Evolutionary conservation across 31 red algal genomes (phyloP).

Genomic region (Odonthalia washingtoniensis): DNA sequence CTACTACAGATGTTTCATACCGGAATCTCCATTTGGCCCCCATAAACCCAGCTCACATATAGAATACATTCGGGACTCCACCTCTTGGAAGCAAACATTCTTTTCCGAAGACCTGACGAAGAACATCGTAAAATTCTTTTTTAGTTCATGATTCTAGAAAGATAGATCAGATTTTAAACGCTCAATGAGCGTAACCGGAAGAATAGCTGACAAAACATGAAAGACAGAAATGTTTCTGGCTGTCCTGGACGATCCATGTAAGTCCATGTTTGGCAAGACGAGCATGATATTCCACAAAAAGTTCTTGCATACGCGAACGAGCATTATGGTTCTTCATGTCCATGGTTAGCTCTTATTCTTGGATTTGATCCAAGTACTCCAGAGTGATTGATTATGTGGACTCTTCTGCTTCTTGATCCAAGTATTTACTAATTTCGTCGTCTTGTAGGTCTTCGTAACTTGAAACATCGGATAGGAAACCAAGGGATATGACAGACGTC

Average conservation of each 20-base stretch:
- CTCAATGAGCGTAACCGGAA: background rate
- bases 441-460: background rate
- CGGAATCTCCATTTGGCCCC: too few species aligned
- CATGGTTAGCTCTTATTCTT: background rate
- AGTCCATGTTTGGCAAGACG: background rate
- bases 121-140: slow-evolving; percentile 1
- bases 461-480: background rate
- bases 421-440: background rate
- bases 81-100: too few species aligned
- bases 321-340: background rate
- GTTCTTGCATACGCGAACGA: background rate
- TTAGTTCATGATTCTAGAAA: background rate
- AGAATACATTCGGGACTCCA: too few species aligned
- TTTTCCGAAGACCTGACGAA: too few species aligned
- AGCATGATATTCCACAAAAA: background rate
- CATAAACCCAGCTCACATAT: too few species aligned
- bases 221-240: background rate
- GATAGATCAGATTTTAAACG: background rate
- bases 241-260: background rate
- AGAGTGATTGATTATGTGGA: background rate
- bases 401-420: background rate
- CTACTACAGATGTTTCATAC: too few species aligned
- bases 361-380: background rate
- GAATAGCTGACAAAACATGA: background rate
- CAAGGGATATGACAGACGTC: background rate